Base-by-base conservation (phyloP, 768 basidiomycete genomes). In the Cystoderma amianthinum region DNA sequence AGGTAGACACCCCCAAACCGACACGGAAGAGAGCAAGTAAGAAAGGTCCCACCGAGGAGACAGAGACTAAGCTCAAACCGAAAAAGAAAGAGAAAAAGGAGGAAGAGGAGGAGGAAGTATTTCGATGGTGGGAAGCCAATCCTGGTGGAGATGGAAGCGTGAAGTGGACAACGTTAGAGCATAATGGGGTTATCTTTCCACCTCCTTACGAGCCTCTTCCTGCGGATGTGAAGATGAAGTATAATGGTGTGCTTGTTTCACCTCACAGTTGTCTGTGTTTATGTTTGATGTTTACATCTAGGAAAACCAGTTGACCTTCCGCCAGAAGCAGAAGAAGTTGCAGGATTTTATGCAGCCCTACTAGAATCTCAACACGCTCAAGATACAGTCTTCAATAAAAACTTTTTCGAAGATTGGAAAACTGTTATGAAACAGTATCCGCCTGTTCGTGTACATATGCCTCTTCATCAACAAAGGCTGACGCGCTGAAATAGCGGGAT, bases 151-250 rank as follows among this genome's bases (percentile, higher is more conserved):
- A 92, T 54, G 87, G 79, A 9, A 71, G 79, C 28, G 68, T 79
- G 43, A 96, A 97, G 61, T 99, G 96, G 96, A 76, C 78, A 46
- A 96, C 91, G n/a, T 74, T 99, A 39, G 85, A 91, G 55, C 96
- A 99, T 63, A 80, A 76, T 49, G 96, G 94, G 38, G 93, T 99
- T 28, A 74, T 93, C 48, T 99, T 99, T 64, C 96, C 96, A 46
- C 91, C 91, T 37, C 84, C 93, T 2, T 99, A 99, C 58, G 82
- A 90, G 53, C 75, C 85, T 5, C 67, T 96, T 41, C 92, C 96
- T 1, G 61, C 69, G 5, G 54, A 79, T 54, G 78, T 96, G 59
- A 95, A 88, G 71, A 90, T 99, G 91, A 84, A 82, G 55, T 99
- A 99, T 59, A 78, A 94, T 49, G 94, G 95, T 92, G 57, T 42